Base-by-base conservation (phyloP, 1,284 basidiomycete species). In the Sutorius eximius region DNA sequence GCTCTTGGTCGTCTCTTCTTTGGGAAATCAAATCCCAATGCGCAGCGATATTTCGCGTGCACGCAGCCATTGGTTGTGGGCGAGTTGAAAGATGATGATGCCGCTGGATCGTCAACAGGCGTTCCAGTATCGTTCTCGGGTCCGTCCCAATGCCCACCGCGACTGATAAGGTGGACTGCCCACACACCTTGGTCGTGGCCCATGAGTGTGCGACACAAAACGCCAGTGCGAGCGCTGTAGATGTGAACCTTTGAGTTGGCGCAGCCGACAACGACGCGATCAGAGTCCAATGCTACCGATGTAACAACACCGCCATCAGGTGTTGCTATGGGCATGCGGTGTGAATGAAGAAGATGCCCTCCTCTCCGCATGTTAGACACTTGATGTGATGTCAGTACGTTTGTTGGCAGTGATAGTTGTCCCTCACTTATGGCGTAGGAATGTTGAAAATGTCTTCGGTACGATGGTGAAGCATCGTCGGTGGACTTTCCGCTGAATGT, bases 181-280 rank as follows among this genome's bases (percentile, higher is more conserved):
- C 96, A 98, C 1, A 98, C 95, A 11, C 96, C 96, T 10, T 82
- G 77, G 18, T 89, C 86, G 72, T 98, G 95, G 0, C 95, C 96
- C 1, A 85, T 77, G 3, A 99, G 81, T 0, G 91, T 93, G 44
- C 87, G 81, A 30, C 82, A 80, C 48, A 91, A 84, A 6, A 89
- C 82, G 0, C 95, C 96, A 0, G 90, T 91, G 38, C 76, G 77
- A 1, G 90, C 86, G 61, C 87, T 88, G 73, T 96, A 98, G 24
- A 98, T 82, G 67, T 95, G 91, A 44, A 98, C 91, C 60, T 87
- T 86, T 61, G 84, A 83, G 70, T 91, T 96, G 13, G 93, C 91
- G 69, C 97, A 89, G 1, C 93, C 95, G 24, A 95, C 89, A 40
- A 96, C 87, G 63, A 98, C 85, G 82, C 88, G 93, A 51, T 91